Evolutionary conservation across 2,329 filamentous ascomycete genomes (phyloP).

Genomic region (Sodiomyces alkalinus): DNA sequence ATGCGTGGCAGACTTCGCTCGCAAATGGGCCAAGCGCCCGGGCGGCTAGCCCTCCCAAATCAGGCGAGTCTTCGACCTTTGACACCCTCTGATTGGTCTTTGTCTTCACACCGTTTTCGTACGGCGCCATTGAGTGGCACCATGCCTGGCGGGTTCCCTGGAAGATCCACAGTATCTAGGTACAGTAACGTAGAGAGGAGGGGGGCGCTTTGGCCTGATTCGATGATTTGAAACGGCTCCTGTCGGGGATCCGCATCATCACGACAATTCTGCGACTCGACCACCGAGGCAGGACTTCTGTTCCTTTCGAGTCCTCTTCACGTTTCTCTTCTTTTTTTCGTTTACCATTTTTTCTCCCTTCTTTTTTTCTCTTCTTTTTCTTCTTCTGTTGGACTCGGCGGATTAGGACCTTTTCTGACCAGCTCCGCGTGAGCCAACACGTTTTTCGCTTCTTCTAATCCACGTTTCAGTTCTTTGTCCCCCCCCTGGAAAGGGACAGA

Average conservation of each 20-base stretch:
- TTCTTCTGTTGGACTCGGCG: neutral
- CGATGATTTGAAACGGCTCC: constrained; percentile 1
- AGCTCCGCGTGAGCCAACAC: too few species aligned
- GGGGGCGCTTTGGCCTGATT: too few species aligned
- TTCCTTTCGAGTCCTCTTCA: too few species aligned
- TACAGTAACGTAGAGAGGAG: too few species aligned
- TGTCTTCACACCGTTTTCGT: neutral
- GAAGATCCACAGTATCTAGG: too few species aligned
- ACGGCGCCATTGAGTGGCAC: neutral
- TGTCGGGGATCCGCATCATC: constrained; percentile 38
- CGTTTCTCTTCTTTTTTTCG: neutral
- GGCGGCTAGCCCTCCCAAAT: neutral
- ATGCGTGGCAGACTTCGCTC: too few species aligned
- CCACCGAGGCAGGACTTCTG: too few species aligned
- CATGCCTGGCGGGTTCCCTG: neutral
- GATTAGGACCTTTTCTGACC: too few species aligned
- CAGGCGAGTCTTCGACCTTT: constrained; percentile 1
- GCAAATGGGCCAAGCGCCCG: neutral
- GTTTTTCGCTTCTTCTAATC: too few species aligned
- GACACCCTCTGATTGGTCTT: neutral
- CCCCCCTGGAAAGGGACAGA: too few species aligned
- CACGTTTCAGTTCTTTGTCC: too few species aligned
- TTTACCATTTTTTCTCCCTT: neutral
- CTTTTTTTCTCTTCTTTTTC: neutral
- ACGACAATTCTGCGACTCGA: constrained; percentile 31